Base-by-base conservation (phyloP, 1,139 yeast genomes). In the Yamadazyma atmosphaerica region DNA sequence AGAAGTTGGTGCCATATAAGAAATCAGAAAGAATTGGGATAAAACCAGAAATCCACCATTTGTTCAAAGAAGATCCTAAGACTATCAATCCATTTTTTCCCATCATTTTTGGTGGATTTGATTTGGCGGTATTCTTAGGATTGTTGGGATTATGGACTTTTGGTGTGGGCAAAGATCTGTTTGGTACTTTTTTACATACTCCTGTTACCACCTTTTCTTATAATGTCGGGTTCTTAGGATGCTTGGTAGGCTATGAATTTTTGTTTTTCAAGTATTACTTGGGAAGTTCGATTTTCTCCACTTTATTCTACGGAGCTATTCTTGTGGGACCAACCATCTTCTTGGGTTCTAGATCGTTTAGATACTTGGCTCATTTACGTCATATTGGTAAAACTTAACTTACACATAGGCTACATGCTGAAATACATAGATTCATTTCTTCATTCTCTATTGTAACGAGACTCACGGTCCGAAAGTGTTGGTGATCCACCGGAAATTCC, bases 211-310 rank as follows among this genome's bases (percentile, higher is more conserved):
- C 56, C 49, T 56, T 52, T 47, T 44, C 65, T 30, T 51, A 59
- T 60, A 62, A 78, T 54, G 52, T 62, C 14, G 73, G 74, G 3
- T 81, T 86, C 49, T 58, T 86, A 37, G 60, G 60, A 2, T 63
- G 82, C 2, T 57, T 89, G 34, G 56, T 74, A 14, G 80, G 79
- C 4, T 72, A 80, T 48, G 96, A 89, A 63, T 59, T 63, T 33
- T 68, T 77, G 17, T 86, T 89, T 52, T 61, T 76, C 47, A 74
- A 71, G 45, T 90, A 90, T 65, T 90, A 80, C 63, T 59, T 80
- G 48, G 85, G 87, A 22, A 69, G 78, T 30, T 72, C 87, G 17
- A 86, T 90, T 38, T 89, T 90, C 60, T 71, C 77, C 16, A 81
- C 95, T 1, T 58, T 89, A 35, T 68, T 71, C 45, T 70, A 77